Evolutionary conservation across 164 flowering plant species (phyloP).

Genomic region (Piper longum): DNA sequence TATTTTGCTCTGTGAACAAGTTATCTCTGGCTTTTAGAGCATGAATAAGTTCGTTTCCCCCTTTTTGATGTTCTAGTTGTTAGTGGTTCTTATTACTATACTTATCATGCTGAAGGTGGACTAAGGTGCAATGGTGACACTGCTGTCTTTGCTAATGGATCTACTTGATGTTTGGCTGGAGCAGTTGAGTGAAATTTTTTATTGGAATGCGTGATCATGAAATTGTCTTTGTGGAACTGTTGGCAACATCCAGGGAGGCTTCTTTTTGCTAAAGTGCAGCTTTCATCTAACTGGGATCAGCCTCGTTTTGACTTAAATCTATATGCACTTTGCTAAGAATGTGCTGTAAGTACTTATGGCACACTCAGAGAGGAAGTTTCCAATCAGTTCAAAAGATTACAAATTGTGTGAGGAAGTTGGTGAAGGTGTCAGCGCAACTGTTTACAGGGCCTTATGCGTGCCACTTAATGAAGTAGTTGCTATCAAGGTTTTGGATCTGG

Average conservation of each 20-base stretch:
- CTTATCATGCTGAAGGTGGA: neutral
- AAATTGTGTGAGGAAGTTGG: conserved; percentile 81
- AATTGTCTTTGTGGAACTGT: neutral
- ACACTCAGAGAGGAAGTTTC: conserved; percentile 46
- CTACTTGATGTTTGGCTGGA: neutral
- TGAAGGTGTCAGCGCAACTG: conserved; percentile 87
- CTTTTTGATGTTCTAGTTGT: neutral
- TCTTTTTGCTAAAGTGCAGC: conserved; percentile 11
- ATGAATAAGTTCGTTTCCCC: too few species aligned
- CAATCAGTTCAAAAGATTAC: conserved; percentile 56
- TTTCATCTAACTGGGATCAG: conserved; percentile 31
- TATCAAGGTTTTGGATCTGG: conserved; percentile 87
- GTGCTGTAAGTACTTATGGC: conserved; percentile 36
- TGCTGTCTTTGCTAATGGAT: too few species aligned
- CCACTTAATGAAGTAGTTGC: conserved; percentile 82
- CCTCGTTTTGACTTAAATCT: conserved; percentile 16
- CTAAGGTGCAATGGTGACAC: neutral
- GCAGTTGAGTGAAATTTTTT: neutral
- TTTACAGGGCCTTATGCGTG: conserved; percentile 77
- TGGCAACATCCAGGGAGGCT: neutral
- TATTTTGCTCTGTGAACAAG: too few species aligned
- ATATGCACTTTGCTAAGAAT: conserved; percentile 5
- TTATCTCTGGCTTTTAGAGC: too few species aligned
- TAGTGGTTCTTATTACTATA: too few species aligned
- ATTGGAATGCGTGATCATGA: neutral